Evolutionary conservation across 1,139 yeast species (phyloP).

Genomic region (Diutina mesorugosa): DNA sequence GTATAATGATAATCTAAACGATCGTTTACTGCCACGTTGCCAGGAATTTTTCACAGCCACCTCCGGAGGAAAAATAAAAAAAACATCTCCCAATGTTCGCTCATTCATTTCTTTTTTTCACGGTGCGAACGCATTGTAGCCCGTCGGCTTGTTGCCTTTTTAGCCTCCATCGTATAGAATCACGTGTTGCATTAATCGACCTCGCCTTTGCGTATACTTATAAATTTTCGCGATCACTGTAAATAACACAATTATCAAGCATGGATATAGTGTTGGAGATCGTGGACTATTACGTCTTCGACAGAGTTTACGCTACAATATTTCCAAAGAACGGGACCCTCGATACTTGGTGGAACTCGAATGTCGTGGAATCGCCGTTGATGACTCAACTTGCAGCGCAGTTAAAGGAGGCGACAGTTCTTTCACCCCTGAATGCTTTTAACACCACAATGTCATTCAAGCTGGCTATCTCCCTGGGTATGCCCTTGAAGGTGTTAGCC

Average conservation of each 20-base stretch:
- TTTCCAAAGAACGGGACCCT: constrained; percentile 23
- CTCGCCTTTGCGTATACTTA: neutral
- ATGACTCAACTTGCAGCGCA: constrained; percentile 3
- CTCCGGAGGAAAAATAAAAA: neutral
- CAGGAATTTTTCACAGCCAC: neutral
- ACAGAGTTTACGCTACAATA: constrained; percentile 48
- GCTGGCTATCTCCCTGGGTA: neutral
- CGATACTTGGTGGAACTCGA: constrained; percentile 5
- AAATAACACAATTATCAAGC: constrained; percentile 1
- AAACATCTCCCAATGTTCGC: neutral
- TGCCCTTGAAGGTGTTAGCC: constrained; percentile 1
- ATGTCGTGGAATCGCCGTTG: constrained; percentile 7
- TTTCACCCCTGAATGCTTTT: neutral
- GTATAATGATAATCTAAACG: neutral
- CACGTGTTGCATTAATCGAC: neutral
- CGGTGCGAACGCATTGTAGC: neutral
- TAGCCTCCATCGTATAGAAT: neutral
- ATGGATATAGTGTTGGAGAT: constrained; percentile 90
- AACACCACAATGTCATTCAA: neutral
- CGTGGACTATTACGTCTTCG: constrained; percentile 59
- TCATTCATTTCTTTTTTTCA: neutral
- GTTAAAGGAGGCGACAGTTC: neutral
- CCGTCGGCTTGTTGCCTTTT: neutral
- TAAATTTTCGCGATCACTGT: neutral
- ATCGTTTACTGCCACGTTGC: neutral